Evolutionary conservation across 1,284 basidiomycete genomes (phyloP).

Genomic region (Taiwanofungus camphoratus): DNA sequence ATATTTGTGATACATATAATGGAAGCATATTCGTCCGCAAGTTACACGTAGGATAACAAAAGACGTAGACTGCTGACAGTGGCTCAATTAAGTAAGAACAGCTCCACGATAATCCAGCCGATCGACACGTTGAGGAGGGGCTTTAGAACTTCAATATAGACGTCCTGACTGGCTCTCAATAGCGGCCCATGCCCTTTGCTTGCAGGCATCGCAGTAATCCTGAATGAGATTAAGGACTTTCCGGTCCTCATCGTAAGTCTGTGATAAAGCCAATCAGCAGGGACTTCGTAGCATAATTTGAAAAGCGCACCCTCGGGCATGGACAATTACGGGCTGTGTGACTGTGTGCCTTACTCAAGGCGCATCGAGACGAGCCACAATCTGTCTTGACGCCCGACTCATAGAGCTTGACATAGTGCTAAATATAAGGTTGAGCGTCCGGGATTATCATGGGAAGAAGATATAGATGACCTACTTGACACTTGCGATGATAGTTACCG

Average conservation of each 20-base stretch:
- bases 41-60: too few relatives aligned
- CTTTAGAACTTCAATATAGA: not conserved
- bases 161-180: not conserved
- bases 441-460: not conserved
- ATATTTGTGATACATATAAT: too few relatives aligned
- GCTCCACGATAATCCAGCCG: too few relatives aligned
- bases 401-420: conserved; percentile 30
- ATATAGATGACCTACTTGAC: conserved; percentile 20
- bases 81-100: too few relatives aligned
- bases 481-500: conserved; percentile 29
- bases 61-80: too few relatives aligned
- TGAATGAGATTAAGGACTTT: conserved; percentile 27
- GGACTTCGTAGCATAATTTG: not conserved
- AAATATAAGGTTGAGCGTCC: conserved; percentile 1
- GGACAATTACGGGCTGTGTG: conserved; percentile 24
- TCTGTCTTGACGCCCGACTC: conserved; percentile 28
- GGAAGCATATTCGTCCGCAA: too few relatives aligned
- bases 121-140: too few relatives aligned
- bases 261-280: not conserved
- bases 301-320: conserved; percentile 22
- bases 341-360: conserved; percentile 24
- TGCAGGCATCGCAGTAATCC: conserved; percentile 21
- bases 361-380: conserved; percentile 26
- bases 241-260: conserved; percentile 25
- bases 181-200: not conserved